Conservation (phyloP, 1,139 yeast species). For the Candida labiduridarum region DNA sequence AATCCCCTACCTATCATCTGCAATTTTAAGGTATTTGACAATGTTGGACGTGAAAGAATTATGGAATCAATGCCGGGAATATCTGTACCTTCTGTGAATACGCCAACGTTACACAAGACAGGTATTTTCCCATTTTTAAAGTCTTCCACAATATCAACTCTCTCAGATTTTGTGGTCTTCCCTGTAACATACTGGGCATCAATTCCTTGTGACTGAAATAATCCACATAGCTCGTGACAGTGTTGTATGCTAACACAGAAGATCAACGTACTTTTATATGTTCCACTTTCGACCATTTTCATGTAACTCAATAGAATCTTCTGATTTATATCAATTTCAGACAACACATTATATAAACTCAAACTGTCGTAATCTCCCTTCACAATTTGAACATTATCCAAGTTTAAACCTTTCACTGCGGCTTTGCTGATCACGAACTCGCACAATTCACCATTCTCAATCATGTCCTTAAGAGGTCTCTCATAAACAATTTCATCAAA, state of each 20-base stretch:
- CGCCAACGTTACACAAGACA: slow-evolving; percentile 84
- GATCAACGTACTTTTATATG: slow-evolving; percentile 64
- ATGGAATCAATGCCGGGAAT: slow-evolving; percentile 87
- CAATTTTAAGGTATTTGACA: slow-evolving; percentile 66
- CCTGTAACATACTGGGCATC: slow-evolving; percentile 79
- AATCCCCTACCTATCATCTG: slow-evolving; percentile 96
- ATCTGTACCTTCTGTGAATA: slow-evolving; percentile 95
- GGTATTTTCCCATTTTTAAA: slow-evolving; percentile 66
- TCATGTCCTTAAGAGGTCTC: slow-evolving; percentile 66
- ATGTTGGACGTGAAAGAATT: slow-evolving; percentile 79
- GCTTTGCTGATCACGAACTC: slow-evolving; percentile 70
- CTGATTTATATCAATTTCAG: slow-evolving; percentile 40
- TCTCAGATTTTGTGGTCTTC: slow-evolving; percentile 53
- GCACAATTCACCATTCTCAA: slow-evolving; percentile 66
- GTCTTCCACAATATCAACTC: slow-evolving; percentile 55
- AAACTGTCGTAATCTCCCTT: slow-evolving; percentile 58
- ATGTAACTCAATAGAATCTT: slow-evolving; percentile 52
- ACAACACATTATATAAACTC: slow-evolving; percentile 57
- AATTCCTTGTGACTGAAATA: slow-evolving; percentile 61
- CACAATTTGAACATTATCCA: slow-evolving; percentile 30
- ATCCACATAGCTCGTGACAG: slow-evolving; percentile 54
- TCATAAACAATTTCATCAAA: slow-evolving; percentile 81
- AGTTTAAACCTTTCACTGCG: slow-evolving; percentile 41
- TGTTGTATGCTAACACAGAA: slow-evolving; percentile 81
- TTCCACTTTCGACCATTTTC: slow-evolving; percentile 36